A percentile compares a stretch with the other conserved stretches of the same genome.
Evolutionary conservation across 2,329 filamentous ascomycete species (phyloP).

Genomic region (Helminthosporium solani): DNA sequence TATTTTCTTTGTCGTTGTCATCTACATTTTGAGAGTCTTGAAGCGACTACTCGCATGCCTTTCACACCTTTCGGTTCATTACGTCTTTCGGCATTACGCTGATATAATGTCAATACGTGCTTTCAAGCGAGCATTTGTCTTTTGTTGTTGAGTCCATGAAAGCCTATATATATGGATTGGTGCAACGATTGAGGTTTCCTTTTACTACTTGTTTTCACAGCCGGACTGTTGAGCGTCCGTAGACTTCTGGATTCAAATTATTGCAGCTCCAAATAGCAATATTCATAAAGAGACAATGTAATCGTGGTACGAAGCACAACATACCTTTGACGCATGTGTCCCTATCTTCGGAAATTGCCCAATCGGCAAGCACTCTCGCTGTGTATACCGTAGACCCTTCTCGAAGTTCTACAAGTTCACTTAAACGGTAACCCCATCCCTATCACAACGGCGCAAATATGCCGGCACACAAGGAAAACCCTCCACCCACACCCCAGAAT

Average conservation of each 20-base stretch:
- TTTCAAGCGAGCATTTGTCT: slow-evolving; percentile 30
- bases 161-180: slow-evolving; percentile 8
- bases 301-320: not conserved
- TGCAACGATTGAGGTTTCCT: slow-evolving; percentile 7
- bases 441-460: no score
- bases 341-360: no score
- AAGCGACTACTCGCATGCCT: not conserved
- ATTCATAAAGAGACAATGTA: not conserved
- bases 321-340: not conserved
- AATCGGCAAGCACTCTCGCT: no score
- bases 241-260: slow-evolving; percentile 8
- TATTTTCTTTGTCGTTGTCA: slow-evolving; percentile 9
- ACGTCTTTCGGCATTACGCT: slow-evolving; percentile 7
- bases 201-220: slow-evolving; percentile 28
- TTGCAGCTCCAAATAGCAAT: not conserved
- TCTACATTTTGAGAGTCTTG: slow-evolving; percentile 1
- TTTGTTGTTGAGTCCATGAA: not conserved
- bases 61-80: slow-evolving; percentile 10
- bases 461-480: no score
- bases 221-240: slow-evolving; percentile 41
- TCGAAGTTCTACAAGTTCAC: no score
- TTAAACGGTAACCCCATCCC: no score
- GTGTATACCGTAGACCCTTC: no score
- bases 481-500: not conserved
- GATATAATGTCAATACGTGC: slow-evolving; percentile 30